Evolutionary conservation across 2,329 filamentous ascomycete species (phyloP), one percentile per base, ranked within the genome.

Genomic region (Neonectria punicea): DNA sequence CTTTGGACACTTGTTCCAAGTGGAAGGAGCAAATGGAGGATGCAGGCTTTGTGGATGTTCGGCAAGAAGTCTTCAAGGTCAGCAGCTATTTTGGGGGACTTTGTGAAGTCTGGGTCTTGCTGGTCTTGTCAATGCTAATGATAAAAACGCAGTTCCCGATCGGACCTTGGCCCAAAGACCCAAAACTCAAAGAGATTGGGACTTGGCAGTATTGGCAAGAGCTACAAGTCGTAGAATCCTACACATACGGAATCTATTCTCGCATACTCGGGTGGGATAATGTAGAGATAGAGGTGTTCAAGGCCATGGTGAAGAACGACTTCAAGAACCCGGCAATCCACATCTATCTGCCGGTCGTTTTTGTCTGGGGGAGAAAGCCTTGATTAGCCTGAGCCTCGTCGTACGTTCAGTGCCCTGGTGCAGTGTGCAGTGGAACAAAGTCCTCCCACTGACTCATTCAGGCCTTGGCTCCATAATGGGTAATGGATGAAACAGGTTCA

Each of bases 321-420:
- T 53, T 73, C 7, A 53, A 55, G 7, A 56, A 70, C 13, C 66
- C 70, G 2, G 16, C 44, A 7, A 62, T 68, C 10, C 71, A 73
- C 9, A 62, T 73, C 1, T 73, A 73, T 49, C 61, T 69, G 3
- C 69, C 71, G 0, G 63, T 69, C 0, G 63, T 69, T 13, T 72
- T 73, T 28, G 63, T 73, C 14, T 73, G 70, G 69, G 71, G 71
- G 2, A 68, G 36, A 10, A 70, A 68, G 46, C 61, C 68, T 22
- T 58, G n/a, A 58, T 43, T 20, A 43, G 41, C 41, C n/a, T 20
- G 41, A 43, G 34, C 39, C 39, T 18, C 39, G 39, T 43, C 39
- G 39, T 43, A 43, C 39, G 39, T 43, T 43, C 39, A 43, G 18
- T 43, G 18, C 39, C 39, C 39, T 43, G 39, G 39, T 43, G 39